Evolutionary conservation across 106 monocot species (phyloP).

Genomic region (Dendrobium officinale): DNA sequence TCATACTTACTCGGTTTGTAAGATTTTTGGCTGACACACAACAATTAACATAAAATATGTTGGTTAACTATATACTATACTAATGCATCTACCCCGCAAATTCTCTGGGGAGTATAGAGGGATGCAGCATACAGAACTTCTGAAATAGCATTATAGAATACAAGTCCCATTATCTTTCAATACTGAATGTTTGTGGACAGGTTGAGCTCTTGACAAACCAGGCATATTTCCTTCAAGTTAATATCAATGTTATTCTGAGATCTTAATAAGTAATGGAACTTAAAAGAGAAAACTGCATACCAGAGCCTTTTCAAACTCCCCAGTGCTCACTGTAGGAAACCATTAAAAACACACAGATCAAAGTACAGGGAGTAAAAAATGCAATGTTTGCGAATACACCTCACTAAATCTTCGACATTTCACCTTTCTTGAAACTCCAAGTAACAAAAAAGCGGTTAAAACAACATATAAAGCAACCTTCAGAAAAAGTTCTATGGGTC

Average conservation of each 20-base stretch:
- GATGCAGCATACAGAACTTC: neutral
- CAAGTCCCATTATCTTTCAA: neutral
- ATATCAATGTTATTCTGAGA: neutral
- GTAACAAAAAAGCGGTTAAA: neutral
- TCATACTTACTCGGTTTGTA: neutral
- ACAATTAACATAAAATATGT: neutral
- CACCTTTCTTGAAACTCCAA: neutral
- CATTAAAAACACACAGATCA: neutral
- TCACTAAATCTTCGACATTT: neutral
- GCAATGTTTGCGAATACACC: neutral
- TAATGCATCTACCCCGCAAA: neutral
- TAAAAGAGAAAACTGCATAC: neutral
- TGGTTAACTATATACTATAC: neutral
- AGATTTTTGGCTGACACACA: neutral
- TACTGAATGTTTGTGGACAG: neutral
- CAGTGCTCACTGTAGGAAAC: neutral
- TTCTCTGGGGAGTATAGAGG: neutral
- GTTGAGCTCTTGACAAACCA: neutral
- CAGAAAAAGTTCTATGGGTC: neutral
- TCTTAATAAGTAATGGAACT: neutral
- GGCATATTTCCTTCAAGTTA: neutral
- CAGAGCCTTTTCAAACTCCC: neutral
- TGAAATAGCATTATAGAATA: neutral
- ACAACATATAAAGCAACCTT: neutral
- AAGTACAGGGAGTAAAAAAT: neutral